A percentile compares a stretch with the other conserved stretches of the same genome.
These are phyloP conservation scores for Trametes villosa DNA, from an alignment of 768 basidiomycete genomes.

Conservation along the genomic window DNA sequence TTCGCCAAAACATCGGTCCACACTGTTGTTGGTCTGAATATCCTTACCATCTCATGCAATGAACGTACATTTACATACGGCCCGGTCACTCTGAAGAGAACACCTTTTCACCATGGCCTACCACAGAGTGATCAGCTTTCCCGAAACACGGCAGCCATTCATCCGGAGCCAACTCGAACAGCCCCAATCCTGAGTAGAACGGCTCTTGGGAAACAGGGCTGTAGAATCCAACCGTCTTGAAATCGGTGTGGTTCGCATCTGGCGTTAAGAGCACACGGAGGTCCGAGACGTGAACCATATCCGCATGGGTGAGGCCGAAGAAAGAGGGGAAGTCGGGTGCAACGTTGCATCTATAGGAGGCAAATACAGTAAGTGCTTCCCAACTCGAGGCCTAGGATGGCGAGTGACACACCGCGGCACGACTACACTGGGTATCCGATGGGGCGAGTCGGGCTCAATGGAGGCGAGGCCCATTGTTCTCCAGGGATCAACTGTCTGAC, in stretches of 20 bases:
- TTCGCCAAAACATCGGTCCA: too few species aligned
- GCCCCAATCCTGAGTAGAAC: slow-evolving; percentile 51
- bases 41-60: not conserved
- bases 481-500: slow-evolving; percentile 51
- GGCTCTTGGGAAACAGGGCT: slow-evolving; percentile 50
- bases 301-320: slow-evolving; percentile 50
- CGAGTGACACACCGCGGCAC: slow-evolving; percentile 42
- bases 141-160: slow-evolving; percentile 53
- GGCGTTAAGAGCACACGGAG: slow-evolving; percentile 51
- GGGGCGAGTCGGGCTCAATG: slow-evolving; percentile 50
- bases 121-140: too few species aligned
- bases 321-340: slow-evolving; percentile 41
- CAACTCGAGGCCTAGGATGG: too few species aligned
- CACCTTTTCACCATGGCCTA: too few species aligned
- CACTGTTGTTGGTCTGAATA: too few species aligned
- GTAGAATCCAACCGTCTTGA: slow-evolving; percentile 55
- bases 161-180: slow-evolving; percentile 51
- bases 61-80: too few species aligned
- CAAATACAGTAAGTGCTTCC: too few species aligned
- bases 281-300: slow-evolving; percentile 56
- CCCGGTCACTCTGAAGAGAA: too few species aligned
- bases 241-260: slow-evolving; percentile 52
- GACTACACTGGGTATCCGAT: slow-evolving; percentile 41
- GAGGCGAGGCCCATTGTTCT: slow-evolving; percentile 55
- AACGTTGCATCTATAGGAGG: slow-evolving; percentile 42